Evolutionary conservation across 202 grass and related monocot species (phyloP), one percentile per base, ranked within the genome.

Genomic region (Schoenoplectus tabernaemontani): DNA sequence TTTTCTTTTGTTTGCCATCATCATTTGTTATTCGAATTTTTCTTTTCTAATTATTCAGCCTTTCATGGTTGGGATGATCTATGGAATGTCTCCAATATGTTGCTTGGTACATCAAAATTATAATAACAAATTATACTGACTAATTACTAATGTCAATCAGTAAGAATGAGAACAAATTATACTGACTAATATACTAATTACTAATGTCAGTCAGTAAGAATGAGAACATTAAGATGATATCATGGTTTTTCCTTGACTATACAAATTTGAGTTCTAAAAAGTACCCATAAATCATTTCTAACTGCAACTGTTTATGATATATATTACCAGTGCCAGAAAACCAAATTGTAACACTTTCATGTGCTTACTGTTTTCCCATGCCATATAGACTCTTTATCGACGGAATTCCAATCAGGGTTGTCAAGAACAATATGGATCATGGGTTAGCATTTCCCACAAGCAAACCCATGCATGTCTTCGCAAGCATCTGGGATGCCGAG

Each of bases 371-470:
- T 4, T 65, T 59, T n/a, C 51, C 44, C 3, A 28, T 47, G 43
- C 32, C 13, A 3, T 44, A 59, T 83, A 93, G 91, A 57, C 65
- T 96, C 61, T 90, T 88, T 76, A 77, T 96, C 11, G 90, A 96
- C 81, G 84, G 88, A 57, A 84, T 59, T 63, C 90, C 93, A 56
- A 92, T 96, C 74, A 56, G 93, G 0, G 93, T 90, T 9, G 88
- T 92, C 82, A 82, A 24, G 30, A 92, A 96, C 85, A 87, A 88
- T 81, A 86, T 82, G 79, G 70, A 59, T 5, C 5, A 53, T 1
- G 90, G 90, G 2, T 80, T 96, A 57, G 82, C 85, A 9, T 96
- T 87, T 77, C 93, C 90, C 62, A 44, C 62, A 77, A 16, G 48
- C 48, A 83, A 95, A 82, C 87, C 92, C 4, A 83, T 75, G 72